Evolutionary conservation across 768 basidiomycete genomes (phyloP), one percentile per base, ranked within the genome.

Genomic region (Mycena amicta): DNA sequence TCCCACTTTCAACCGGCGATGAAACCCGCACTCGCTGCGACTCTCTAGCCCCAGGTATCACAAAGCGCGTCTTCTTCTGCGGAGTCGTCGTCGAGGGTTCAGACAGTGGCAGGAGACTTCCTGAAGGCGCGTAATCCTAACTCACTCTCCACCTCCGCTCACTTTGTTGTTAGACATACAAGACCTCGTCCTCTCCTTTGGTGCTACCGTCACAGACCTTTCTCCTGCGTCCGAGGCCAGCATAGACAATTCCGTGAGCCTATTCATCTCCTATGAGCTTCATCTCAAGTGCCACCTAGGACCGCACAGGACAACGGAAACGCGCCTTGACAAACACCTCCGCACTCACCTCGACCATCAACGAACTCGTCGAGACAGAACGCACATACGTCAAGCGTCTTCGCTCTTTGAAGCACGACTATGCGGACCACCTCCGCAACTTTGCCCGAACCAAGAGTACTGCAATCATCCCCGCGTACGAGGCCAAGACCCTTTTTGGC

Each of bases 401-500:
- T 18, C 83, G 83, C 64, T 88, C 86, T 27, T 83, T 98, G 67
- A 95, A 95, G 73, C 74, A 81, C 45, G 87, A 92, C 66, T 98
- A 97, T 68, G 96, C 95, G 30, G 89, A 93, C 70, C 97, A 95
- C 8, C 77, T 99, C 26, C 86, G 95, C 33, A 83, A 83, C 43
- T 99, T 95, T 70, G 86, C 96, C 22, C 83, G 84, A 54, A 87
- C 82, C 71, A 91, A 92, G 69, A 88, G 89, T 58, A 95, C 92
- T 0, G 86, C 90, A 31, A 92, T 99, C 65, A 83, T 99, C 45
- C 89, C 91, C 1, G 74, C 85, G 22, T 98, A 96, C 70, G 92
- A 98, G 70, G 95, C 95, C 30, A 95, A 92, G 63, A 92, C 86
- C 1, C 80, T 99, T 23, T 98, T 99, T 65, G 93, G 92, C 54